Conservation (phyloP, 371 early-diverging fungal genomes). For the Dichotomocladium elegans region DNA sequence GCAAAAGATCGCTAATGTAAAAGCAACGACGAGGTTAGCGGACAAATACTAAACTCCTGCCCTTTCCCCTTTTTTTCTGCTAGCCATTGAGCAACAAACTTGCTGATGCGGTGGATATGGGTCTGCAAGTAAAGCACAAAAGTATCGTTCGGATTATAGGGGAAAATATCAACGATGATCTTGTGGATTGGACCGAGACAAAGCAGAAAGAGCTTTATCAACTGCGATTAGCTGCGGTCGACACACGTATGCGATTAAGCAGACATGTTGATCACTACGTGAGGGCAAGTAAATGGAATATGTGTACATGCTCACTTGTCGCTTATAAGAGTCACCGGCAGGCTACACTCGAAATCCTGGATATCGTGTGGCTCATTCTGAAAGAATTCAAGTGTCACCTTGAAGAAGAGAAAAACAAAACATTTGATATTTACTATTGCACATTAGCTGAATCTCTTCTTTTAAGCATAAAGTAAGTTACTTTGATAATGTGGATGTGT, state of each 20-base stretch:
- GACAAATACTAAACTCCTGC: too few relatives aligned
- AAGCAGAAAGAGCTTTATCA: conserved; percentile 1
- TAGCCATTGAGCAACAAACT: neutral
- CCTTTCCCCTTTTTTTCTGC: too few relatives aligned
- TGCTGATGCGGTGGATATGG: neutral
- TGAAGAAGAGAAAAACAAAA: conserved; percentile 5
- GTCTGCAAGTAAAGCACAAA: conserved; percentile 8
- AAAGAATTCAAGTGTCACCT: neutral
- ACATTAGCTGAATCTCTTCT: conserved; percentile 7
- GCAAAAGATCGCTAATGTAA: too few relatives aligned
- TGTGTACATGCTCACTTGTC: neutral
- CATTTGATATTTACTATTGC: conserved; percentile 11
- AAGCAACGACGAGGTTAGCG: too few relatives aligned
- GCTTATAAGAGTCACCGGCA: neutral
- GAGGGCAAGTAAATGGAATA: conserved; percentile 1
- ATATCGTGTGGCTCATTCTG: conserved; percentile 6
- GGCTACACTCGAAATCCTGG: conserved; percentile 10
- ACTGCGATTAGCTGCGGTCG: neutral
- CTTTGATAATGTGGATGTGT: neutral
- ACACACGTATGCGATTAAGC: neutral
- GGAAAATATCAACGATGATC: neutral
- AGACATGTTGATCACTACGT: neutral
- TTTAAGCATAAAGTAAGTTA: conserved; percentile 12
- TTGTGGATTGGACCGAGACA: neutral
- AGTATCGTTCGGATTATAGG: neutral